Conservation (phyloP, 2,329 filamentous ascomycete genomes). For the Curvularia verruculosa region DNA sequence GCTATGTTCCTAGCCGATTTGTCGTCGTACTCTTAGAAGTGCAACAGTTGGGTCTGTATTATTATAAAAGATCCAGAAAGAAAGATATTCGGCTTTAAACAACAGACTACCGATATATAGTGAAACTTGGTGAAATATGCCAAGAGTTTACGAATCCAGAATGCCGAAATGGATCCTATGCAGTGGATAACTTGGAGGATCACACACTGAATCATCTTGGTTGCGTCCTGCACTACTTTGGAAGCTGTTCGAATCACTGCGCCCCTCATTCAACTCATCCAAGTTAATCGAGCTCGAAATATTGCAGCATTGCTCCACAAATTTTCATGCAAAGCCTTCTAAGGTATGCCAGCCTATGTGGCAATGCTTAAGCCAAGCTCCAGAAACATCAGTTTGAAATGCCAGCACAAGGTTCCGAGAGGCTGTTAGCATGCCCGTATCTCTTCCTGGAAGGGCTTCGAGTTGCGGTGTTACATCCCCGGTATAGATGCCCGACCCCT, state of each 20-base stretch:
- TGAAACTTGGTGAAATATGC: no score
- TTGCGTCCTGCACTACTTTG: conserved; percentile 18
- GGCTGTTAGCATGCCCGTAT: conserved; percentile 40
- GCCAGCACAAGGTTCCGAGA: conserved; percentile 44
- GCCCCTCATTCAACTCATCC: conserved; percentile 12
- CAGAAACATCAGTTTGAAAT: conserved; percentile 47
- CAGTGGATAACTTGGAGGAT: background rate
- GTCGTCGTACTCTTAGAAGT: no score
- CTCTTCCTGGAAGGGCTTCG: conserved; percentile 42
- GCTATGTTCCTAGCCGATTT: no score
- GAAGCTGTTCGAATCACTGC: conserved; percentile 24
- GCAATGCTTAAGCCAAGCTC: conserved; percentile 48
- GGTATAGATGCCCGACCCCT: conserved; percentile 34
- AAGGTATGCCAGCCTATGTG: conserved; percentile 47
- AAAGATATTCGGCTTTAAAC: no score
- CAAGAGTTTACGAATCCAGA: no score
- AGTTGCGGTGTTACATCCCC: conserved; percentile 25
- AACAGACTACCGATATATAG: no score
- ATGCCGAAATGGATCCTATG: background rate
- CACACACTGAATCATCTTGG: conserved; percentile 40
- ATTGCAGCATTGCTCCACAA: conserved; percentile 38
- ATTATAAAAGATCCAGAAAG: no score
- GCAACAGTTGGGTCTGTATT: no score
- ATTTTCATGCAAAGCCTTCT: conserved; percentile 44
- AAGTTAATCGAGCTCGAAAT: conserved; percentile 30